phyloP scores from a whole-genome alignment of 192 early-diverging fungal genomes.

The Podila minutissima region DNA sequence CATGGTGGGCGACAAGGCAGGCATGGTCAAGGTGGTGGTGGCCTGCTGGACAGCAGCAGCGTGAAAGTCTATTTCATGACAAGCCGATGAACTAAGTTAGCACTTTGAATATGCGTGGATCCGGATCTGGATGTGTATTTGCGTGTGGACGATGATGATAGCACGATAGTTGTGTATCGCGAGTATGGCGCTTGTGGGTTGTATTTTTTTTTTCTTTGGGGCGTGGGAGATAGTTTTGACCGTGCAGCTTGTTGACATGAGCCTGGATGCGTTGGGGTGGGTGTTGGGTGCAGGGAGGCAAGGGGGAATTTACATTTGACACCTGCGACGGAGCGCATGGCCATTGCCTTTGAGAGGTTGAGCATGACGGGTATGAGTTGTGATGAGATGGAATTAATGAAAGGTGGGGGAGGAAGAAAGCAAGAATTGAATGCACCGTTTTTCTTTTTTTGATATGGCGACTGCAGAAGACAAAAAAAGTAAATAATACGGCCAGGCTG shows the following conservation, averaged over 20 bases:
- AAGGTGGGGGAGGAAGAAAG: not conserved
- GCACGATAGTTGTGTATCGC: too few species aligned
- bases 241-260: not conserved
- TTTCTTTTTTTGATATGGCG: not conserved
- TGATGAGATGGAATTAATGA: not conserved
- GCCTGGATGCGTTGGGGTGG: not conserved
- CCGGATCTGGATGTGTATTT: not conserved
- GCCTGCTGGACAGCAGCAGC: slow-evolving; percentile 58
- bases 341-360: slow-evolving; percentile 45
- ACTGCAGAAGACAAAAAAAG: too few species aligned
- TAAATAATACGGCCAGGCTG: too few species aligned
- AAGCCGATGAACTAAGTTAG: not conserved
- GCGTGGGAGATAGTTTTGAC: not conserved
- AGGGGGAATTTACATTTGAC: slow-evolving; percentile 31
- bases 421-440: not conserved
- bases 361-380: slow-evolving; percentile 19
- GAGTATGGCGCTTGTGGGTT: not conserved
- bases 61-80: slow-evolving; percentile 53
- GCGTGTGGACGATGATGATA: not conserved
- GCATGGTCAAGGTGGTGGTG: slow-evolving; percentile 79
- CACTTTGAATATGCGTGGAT: not conserved
- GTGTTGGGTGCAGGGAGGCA: not conserved
- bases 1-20: slow-evolving; percentile 98
- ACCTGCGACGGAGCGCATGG: slow-evolving; percentile 50
- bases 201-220: not conserved